Base-by-base conservation (phyloP, 176 grass and related monocot species). In the Zizania latifolia region DNA sequence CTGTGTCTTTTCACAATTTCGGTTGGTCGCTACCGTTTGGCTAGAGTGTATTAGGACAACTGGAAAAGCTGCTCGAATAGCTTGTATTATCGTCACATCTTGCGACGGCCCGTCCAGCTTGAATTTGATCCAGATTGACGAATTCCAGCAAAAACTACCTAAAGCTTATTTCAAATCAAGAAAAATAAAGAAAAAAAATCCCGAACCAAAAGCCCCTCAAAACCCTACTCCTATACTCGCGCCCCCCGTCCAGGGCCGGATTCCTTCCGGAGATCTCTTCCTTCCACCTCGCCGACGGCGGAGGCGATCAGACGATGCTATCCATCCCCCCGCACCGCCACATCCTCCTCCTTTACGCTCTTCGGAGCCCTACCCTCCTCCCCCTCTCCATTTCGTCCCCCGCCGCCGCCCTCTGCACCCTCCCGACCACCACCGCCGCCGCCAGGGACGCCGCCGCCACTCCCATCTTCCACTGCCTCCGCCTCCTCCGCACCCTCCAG, bases 251-350 rank as follows among this genome's bases (percentile, higher is more conserved):
- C 75, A 88, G 83, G 86, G 80, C 70, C 55, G 68, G 80, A 83
- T 79, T 87, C 60, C 21, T 37, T 83, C 75, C 37, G 15, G n/a
- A n/a, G n/a, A n/a, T n/a, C n/a, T n/a, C n/a, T 79, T 87, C 60
- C 21, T 37, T 83, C 75, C 37, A 14, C 65, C 21, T 64, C 81
- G 29, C 76, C 86, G 76, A 75, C 81, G 75, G 81, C 86, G 75
- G 81, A 79, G 86, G 86, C 81, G 85, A 80, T 79, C 75, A 83
- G 74, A 83, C 62, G 43, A 83, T 88, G 80, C 80, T 82, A 83
- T 30, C 62, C 61, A 61, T 78, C 55, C 73, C 55, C 65, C 53
- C 8, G 31, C 73, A 54, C 82, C 64, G 64, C 72, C 74, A 23
- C 43, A 41, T 33, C 33, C 63, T 79, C 66, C 44, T 41, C 61